Conservation (phyloP, 164 flowering plant genomes). For the Piper longum region DNA sequence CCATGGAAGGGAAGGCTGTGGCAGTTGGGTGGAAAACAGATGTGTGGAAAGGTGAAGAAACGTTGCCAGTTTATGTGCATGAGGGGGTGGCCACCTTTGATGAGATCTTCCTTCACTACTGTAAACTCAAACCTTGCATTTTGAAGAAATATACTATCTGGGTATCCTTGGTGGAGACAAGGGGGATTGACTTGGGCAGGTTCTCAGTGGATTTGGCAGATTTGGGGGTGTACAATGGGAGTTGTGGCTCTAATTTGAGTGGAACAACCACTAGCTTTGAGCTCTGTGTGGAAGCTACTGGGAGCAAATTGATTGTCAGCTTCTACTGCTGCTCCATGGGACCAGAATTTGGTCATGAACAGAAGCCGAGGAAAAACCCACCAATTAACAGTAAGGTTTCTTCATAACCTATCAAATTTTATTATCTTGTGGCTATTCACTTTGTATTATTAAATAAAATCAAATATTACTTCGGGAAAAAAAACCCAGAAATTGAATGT, state of each 20-base stretch:
- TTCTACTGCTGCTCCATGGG: conserved; percentile 5
- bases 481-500: too few relatives aligned
- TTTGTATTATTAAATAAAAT: too few relatives aligned
- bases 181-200: conserved; percentile 3
- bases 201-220: conserved; percentile 5
- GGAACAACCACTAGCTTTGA: conserved; percentile 6
- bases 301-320: conserved; percentile 3
- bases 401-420: neutral
- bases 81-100: conserved; percentile 8
- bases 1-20: conserved; percentile 3
- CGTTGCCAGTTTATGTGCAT: neutral
- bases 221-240: neutral
- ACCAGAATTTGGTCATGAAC: neutral
- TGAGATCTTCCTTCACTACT: conserved; percentile 10
- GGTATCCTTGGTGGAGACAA: conserved; percentile 5
- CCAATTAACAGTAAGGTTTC: conserved; percentile 5
- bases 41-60: conserved; percentile 7
- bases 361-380: neutral
- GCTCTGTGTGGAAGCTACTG: conserved; percentile 6
- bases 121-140: neutral
- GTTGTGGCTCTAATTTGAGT: conserved; percentile 3
- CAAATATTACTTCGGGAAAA: too few relatives aligned
- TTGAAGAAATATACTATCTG: conserved; percentile 6
- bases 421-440: too few relatives aligned
- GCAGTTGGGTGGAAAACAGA: conserved; percentile 7